Percentiles rank a stretch among this genome's conserved stretches.
phyloP scores from a whole-genome alignment of 768 basidiomycete species.

The Xerocomellus intermedius region DNA sequence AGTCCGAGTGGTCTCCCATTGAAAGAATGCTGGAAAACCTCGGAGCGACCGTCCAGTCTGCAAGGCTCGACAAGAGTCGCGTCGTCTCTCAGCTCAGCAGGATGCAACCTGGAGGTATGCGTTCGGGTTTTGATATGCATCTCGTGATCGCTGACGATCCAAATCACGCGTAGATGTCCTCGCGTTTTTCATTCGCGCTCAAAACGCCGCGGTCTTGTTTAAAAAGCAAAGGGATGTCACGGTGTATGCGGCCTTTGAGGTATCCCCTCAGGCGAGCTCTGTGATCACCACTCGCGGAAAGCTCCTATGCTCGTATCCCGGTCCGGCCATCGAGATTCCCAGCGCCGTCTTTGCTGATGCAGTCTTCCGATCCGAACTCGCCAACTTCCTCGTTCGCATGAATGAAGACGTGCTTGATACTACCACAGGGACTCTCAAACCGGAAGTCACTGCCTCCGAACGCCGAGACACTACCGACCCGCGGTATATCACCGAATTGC shows the following conservation, averaged over 20 bases:
- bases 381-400: conserved; percentile 37
- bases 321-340: too few relatives aligned
- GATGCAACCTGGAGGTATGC: conserved; percentile 25
- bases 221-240: too few relatives aligned
- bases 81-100: conserved; percentile 6
- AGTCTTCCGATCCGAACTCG: conserved; percentile 35
- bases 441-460: not conserved
- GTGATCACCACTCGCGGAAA: too few relatives aligned
- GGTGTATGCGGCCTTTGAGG: too few relatives aligned
- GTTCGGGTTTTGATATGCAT: not conserved
- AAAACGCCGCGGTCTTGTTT: too few relatives aligned
- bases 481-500: conserved; percentile 45
- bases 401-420: conserved; percentile 30
- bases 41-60: conserved; percentile 6
- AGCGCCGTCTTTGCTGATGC: not conserved
- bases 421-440: not conserved
- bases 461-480: conserved; percentile 33
- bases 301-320: too few relatives aligned
- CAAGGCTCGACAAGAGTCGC: not conserved
- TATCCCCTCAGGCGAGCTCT: too few relatives aligned
- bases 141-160: not conserved
- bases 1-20: conserved; percentile 6
- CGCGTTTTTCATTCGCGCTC: not conserved
- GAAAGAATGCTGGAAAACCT: conserved; percentile 26
- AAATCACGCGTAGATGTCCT: conserved; percentile 32